A percentile compares a stretch with the other conserved stretches of the same genome.
phyloP scores from a whole-genome alignment of 352 stramenopile genomes.

The Globisporangium cederbergense region DNA sequence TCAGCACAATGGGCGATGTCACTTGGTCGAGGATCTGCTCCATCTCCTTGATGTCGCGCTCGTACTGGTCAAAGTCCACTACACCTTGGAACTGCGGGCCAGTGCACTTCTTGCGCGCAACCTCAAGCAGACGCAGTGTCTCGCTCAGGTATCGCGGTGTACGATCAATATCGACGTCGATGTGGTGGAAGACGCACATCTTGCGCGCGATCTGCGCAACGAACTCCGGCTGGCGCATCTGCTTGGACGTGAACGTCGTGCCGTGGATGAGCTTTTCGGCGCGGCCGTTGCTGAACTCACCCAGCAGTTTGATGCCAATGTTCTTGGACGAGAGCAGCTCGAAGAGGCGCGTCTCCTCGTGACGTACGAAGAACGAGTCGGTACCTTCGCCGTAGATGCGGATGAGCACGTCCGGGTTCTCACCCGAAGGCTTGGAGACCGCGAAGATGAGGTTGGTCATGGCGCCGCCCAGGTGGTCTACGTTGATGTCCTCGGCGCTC shows the following conservation, averaged over 20 bases:
- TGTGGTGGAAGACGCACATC: constrained; percentile 65
- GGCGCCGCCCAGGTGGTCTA: constrained; percentile 66
- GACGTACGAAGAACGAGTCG: constrained; percentile 76
- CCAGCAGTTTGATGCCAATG: constrained; percentile 72
- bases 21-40: constrained; percentile 51
- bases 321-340: constrained; percentile 61
- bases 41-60: constrained; percentile 47
- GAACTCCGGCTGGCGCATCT: constrained; percentile 61
- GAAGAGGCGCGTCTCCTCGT: constrained; percentile 76
- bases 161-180: constrained; percentile 66
- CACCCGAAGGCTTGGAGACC: constrained; percentile 60
- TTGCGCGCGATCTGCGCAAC: constrained; percentile 56
- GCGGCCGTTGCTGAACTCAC: constrained; percentile 76
- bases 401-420: constrained; percentile 67
- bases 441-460: constrained; percentile 88
- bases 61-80: constrained; percentile 50
- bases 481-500: constrained; percentile 49
- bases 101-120: constrained; percentile 55
- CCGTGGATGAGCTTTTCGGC: constrained; percentile 76
- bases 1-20: constrained; percentile 76
- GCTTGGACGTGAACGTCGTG: constrained; percentile 53
- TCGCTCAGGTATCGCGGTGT: constrained; percentile 52
- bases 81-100: constrained; percentile 37
- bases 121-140: constrained; percentile 51
- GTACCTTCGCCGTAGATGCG: constrained; percentile 82